Percentiles rank a stretch among this genome's conserved stretches.
These are phyloP conservation scores for Kondoa subrosea DNA, from an alignment of 768 basidiomycete genomes.

Conservation along the genomic window DNA sequence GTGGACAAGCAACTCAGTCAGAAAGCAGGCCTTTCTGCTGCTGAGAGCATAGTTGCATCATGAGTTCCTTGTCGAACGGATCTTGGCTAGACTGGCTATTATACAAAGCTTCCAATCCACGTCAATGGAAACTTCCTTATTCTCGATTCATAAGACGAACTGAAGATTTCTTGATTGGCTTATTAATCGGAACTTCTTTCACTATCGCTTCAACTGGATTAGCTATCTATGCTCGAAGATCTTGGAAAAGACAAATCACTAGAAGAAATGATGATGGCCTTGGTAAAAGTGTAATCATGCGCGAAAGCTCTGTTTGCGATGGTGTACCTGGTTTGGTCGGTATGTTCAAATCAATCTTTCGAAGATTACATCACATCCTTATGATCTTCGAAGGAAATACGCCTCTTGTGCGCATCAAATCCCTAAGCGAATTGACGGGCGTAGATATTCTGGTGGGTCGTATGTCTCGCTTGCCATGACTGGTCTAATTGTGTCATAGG, in stretches of 20 bases:
- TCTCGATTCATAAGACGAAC: neutral
- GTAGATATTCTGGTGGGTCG: conserved; percentile 60
- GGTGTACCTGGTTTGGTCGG: conserved; percentile 68
- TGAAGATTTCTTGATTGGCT: conserved; percentile 33
- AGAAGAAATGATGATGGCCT: conserved; percentile 23
- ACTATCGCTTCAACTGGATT: conserved; percentile 56
- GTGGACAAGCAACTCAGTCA: neutral
- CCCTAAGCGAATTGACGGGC: conserved; percentile 72
- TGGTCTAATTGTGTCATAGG: conserved; percentile 32
- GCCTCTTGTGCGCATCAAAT: conserved; percentile 76
- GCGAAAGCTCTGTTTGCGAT: conserved; percentile 37
- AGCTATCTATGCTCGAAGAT: conserved; percentile 39
- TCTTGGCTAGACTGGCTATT: neutral
- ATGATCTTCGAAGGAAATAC: conserved; percentile 47
- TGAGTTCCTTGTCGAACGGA: no score
- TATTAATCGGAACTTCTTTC: conserved; percentile 59
- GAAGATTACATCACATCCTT: neutral
- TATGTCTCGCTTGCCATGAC: conserved; percentile 1
- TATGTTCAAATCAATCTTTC: neutral
- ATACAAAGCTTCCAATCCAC: neutral
- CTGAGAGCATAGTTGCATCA: no score
- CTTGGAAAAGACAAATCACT: conserved; percentile 35
- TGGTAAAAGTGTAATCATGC: neutral
- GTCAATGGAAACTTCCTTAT: neutral
- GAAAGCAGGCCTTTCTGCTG: neutral